Conservation (phyloP, 2,329 filamentous ascomycete genomes). For the Myriosclerotinia scirpicola region DNA sequence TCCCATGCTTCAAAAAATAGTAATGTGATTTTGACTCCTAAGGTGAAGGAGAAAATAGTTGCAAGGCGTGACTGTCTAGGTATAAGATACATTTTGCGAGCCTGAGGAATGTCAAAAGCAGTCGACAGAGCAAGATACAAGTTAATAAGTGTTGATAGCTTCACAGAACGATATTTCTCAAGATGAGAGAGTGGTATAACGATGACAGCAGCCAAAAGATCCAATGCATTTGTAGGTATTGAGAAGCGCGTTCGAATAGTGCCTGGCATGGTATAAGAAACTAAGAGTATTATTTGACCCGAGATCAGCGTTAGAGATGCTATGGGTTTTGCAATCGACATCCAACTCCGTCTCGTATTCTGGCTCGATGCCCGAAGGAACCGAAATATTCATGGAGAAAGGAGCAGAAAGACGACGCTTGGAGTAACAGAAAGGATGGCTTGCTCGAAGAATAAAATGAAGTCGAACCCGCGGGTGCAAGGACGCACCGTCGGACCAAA, state of each 20-base stretch:
- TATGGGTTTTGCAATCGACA: background rate
- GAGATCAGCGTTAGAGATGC: background rate
- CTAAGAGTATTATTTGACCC: background rate
- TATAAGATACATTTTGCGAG: background rate
- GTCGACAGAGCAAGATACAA: slow-evolving; percentile 2
- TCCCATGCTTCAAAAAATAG: slow-evolving; percentile 26
- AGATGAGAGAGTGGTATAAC: slow-evolving; percentile 13
- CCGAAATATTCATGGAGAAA: background rate
- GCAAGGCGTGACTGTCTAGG: slow-evolving; percentile 10
- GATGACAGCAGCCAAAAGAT: background rate
- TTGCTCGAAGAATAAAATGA: background rate
- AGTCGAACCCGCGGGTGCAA: background rate
- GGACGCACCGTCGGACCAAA: background rate
- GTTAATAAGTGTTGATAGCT: background rate
- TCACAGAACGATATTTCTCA: slow-evolving; percentile 21
- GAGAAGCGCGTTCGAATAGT: background rate
- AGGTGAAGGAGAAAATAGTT: slow-evolving; percentile 24
- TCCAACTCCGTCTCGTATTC: background rate
- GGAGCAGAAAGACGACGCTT: background rate
- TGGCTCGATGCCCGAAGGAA: background rate
- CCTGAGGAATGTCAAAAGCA: background rate
- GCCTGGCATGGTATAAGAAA: background rate
- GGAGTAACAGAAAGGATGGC: background rate
- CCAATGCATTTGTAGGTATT: background rate
- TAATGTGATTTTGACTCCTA: slow-evolving; percentile 22